Base-by-base conservation (phyloP, 2,329 filamentous ascomycete genomes). In the Arthrinium phaeospermum region DNA sequence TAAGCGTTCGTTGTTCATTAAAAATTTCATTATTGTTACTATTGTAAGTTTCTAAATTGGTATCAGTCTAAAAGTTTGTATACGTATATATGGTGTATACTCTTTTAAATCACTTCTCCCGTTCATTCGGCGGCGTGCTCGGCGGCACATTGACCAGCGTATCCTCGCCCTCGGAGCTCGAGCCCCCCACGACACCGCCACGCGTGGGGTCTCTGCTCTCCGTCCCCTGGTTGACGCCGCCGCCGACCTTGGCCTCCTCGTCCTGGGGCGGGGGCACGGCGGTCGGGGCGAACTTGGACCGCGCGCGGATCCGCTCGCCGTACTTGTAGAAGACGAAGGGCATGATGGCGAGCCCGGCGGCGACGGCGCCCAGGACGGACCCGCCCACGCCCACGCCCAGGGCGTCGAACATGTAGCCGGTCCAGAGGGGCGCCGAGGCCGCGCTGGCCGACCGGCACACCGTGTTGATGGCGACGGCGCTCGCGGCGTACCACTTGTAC, bases 391-490 rank as follows among this genome's bases (percentile, higher is more conserved):
- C 91, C 3, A 91, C 78, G 0, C 91, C 91, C 1, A 93, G 80
- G 3, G 83, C 82, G 24, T 85, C 80, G 76, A 91, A 93, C 88
- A 93, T 90, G 67, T 85, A 82, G 14, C 86, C 79, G 0, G 88
- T 91, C 57, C 87, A 87, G 5, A 93, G 82, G 0, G 91, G 91
- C 0, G 92, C 83, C 2, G 89, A 82, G 0, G 88, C 90, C 16
- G 89, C 91, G 41, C 90, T 84, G 0, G 90, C 81, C 0, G 83
- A 86, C 2, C 91, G 83, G 13, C 90, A 80, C 2, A 93, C 86
- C 0, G 91, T 91, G 75, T 87, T 91, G 1, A 91, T 90, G 0
- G 91, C 91, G 12, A 92, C 87, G 3, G 90, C 91, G 8, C 86
- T 87, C 22, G 92, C 91, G 0, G 90, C 89, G 75, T 91, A 89